Conservation (phyloP, 1,284 basidiomycete genomes). For the Rhodotorula mucilaginosa region DNA sequence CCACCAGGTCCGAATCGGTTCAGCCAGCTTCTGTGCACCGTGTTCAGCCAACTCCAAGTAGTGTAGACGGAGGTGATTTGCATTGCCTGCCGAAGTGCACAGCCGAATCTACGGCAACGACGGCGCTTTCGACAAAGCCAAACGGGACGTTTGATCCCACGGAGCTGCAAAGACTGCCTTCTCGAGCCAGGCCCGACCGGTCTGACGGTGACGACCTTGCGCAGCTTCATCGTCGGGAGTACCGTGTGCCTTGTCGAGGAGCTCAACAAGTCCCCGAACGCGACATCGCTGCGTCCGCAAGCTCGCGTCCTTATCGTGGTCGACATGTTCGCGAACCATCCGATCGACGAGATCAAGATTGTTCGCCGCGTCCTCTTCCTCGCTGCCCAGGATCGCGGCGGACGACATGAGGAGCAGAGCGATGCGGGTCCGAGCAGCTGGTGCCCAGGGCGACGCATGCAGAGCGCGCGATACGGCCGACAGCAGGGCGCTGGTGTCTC, state of each 20-base stretch:
- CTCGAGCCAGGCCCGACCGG: constrained; percentile 12
- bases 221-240: not conserved
- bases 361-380: not conserved
- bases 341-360: constrained; percentile 24
- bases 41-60: no score
- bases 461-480: constrained; percentile 22
- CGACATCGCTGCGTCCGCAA: constrained; percentile 1
- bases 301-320: constrained; percentile 1
- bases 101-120: no score
- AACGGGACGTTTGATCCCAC: constrained; percentile 13
- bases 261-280: not conserved
- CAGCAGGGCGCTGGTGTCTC: constrained; percentile 13
- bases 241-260: not conserved
- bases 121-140: not conserved
- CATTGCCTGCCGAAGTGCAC: no score
- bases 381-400: not conserved
- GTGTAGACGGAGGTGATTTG: no score
- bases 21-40: no score
- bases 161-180: constrained; percentile 21
- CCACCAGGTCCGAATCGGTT: no score
- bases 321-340: constrained; percentile 15
- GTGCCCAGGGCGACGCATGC: constrained; percentile 34
- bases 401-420: constrained; percentile 19
- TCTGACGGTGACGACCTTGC: not conserved
- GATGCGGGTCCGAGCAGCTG: constrained; percentile 16